Base-by-base conservation (phyloP, 768 basidiomycete species). In the Russula lepida region DNA sequence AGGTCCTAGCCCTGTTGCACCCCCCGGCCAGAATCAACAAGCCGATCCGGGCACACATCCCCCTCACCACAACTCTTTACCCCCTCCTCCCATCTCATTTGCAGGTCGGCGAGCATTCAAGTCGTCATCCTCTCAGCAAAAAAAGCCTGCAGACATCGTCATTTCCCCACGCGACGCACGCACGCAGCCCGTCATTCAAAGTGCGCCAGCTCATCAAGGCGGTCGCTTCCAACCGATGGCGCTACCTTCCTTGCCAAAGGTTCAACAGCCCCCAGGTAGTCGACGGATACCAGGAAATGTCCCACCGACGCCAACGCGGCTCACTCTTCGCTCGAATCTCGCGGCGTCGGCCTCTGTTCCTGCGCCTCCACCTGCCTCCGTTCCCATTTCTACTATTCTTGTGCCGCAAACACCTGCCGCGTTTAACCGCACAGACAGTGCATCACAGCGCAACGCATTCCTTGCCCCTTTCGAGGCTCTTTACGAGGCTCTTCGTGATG, bases 401-500 rank as follows among this genome's bases (percentile, higher is more conserved):
- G 83, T 86, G 1, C 88, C 88, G 2, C 83, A 84, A 3, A 88
- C 88, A 1, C 85, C 87, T 3, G 80, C 80, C n/a, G 76, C 80
- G 12, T 76, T 88, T 21, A 83, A 84, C 17, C 81, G 80, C 43
- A 81, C 84, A 1, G 79, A 78, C 13, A 84, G 82, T 68, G 68
- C 80, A 11, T 80, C 81, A 25, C 85, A 86, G 68, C 89, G 86
- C 70, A 76, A 81, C 1, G 85, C 89, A 21, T 94, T 94, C 71
- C 74, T 94, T 51, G 83, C 86, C 0, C 90, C 89, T 3, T 94
- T 93, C 66, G 88, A 87, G 68, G 72, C 79, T 54, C 93, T 94
- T 72, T 94, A 92, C 69, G 90, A 93, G 61, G 85, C 89, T 3
- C 81, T 94, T 33, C 80, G 84, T 57, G 92, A 92, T 70, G 84